Evolutionary conservation across 495 filamentous ascomycete genomes (phyloP).

Genomic region (Lentithecium fluviatile): DNA sequence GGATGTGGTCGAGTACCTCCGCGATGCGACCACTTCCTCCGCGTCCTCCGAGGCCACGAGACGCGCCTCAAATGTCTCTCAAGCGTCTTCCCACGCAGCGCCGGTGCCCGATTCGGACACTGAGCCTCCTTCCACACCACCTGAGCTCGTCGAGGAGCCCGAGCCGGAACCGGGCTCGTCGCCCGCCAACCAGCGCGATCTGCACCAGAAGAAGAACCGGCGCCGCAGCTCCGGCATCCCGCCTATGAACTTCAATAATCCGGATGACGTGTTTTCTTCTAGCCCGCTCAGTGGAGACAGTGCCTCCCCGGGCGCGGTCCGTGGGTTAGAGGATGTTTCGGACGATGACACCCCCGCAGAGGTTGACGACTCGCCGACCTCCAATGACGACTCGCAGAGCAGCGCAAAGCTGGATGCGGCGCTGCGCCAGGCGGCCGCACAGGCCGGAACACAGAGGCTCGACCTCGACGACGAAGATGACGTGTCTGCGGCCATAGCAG

Average conservation of each 20-base stretch:
- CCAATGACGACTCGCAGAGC: constrained; percentile 56
- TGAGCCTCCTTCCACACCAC: constrained; percentile 64
- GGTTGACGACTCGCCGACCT: constrained; percentile 22
- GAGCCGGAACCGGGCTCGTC: constrained; percentile 52
- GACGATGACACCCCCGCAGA: constrained; percentile 35
- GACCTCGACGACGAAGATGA: constrained; percentile 59
- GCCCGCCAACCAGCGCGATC: constrained; percentile 66
- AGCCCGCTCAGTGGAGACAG: constrained; percentile 73
- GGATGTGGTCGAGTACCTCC: constrained; percentile 87
- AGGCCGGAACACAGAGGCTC: constrained; percentile 65
- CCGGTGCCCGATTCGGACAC: constrained; percentile 50
- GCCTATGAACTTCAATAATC: constrained; percentile 60
- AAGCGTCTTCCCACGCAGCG: constrained; percentile 40
- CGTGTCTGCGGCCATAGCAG: constrained; percentile 70
- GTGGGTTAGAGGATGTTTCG: constrained; percentile 20
- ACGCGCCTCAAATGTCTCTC: constrained; percentile 61
- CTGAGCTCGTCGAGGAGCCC: constrained; percentile 60
- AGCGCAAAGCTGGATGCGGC: constrained; percentile 71
- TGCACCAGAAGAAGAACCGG: constrained; percentile 64
- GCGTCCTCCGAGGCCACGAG: constrained; percentile 68
- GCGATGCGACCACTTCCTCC: constrained; percentile 83
- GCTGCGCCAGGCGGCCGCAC: constrained; percentile 69
- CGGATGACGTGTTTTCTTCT: constrained; percentile 66
- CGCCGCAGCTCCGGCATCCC: constrained; percentile 62
- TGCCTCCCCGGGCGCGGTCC: constrained; percentile 25